Evolutionary conservation across 805 yeast species (phyloP), one percentile per base, ranked within the genome.

Genomic region (Starmerella bombi): DNA sequence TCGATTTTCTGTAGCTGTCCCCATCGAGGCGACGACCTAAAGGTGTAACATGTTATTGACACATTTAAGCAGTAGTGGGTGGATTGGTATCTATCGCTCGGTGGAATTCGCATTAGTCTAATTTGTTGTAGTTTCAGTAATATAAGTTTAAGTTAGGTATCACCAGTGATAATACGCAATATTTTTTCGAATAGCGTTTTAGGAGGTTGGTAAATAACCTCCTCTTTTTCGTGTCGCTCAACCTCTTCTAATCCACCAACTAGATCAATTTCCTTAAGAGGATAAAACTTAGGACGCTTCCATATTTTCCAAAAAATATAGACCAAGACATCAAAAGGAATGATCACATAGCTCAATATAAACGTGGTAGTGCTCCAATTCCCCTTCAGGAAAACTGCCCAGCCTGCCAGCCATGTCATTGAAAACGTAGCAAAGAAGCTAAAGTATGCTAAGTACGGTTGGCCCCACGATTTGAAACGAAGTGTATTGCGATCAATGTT

Each of bases 281-380:
- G 55, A 41, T 62, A 63, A 56, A 68, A 61, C 37, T 64, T 65
- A 15, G 75, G 69, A 40, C 68, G 65, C 41, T 71, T 72, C 40
- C 62, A 33, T 3, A 74, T 36, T 51, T 77, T 76, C 71, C 80
- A 74, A 29, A 59, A 55, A 7, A 70, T 22, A 43, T 61, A 75
- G n/a, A 72, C 58, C 1, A 50, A 66, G 25, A 73, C 51, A 42
- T 67, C 67, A 37, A 74, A 58, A 43, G 81, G 80, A 10, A 82
- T 67, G 77, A 80, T 77, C 44, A 83, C 63, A 54, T 83, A 83
- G 52, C 71, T 71, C 59, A 74, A 80, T 50, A 81, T 63, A 60
- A 83, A 83, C 7, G 66, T 61, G 43, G 74, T 66, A 16, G 68
- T 66, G 16, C 66, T 57, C 85, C 88, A 82, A 40, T 62, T 55